These are phyloP conservation scores for Colletotrichum eremochloae DNA, from an alignment of 2,329 filamentous ascomycete genomes.

Conservation along the genomic window DNA sequence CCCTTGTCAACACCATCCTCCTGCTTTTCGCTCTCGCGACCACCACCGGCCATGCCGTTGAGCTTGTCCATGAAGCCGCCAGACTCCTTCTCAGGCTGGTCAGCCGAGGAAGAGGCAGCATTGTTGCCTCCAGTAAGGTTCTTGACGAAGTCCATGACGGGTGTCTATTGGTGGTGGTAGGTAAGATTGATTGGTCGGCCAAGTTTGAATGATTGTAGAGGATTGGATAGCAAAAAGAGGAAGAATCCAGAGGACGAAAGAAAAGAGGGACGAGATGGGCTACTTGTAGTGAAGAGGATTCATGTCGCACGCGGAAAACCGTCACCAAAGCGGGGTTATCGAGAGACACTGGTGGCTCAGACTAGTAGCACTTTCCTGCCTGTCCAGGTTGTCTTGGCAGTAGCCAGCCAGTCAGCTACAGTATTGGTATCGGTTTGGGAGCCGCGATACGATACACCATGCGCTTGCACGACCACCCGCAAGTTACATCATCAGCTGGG, in stretches of 20 bases:
- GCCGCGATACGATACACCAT: constrained; percentile 28
- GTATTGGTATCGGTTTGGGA: constrained; percentile 4
- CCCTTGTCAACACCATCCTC: constrained; percentile 88
- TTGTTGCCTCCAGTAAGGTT: constrained; percentile 59
- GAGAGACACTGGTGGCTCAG: constrained; percentile 35
- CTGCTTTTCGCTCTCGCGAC: constrained; percentile 81
- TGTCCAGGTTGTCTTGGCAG: constrained; percentile 29
- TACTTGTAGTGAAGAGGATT: constrained; percentile 32
- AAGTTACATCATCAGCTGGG: constrained; percentile 39
- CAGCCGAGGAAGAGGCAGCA: constrained; percentile 44
- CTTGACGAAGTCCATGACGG: constrained; percentile 69
- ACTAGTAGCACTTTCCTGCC: constrained; percentile 16
- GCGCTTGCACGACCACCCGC: constrained; percentile 15
- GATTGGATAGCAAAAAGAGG: background rate
- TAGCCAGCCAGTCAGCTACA: constrained; percentile 8
- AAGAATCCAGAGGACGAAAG: background rate
- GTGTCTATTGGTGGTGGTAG: background rate
- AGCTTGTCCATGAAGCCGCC: constrained; percentile 77
- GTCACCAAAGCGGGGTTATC: constrained; percentile 37
- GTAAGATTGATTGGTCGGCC: background rate
- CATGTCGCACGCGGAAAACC: constrained; percentile 23
- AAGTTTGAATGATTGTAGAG: background rate
- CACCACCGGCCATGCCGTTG: constrained; percentile 79
- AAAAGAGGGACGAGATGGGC: constrained; percentile 33
- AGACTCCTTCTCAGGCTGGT: constrained; percentile 53